phyloP scores from a whole-genome alignment of 805 yeast species.

The Torulaspora delbrueckii region DNA sequence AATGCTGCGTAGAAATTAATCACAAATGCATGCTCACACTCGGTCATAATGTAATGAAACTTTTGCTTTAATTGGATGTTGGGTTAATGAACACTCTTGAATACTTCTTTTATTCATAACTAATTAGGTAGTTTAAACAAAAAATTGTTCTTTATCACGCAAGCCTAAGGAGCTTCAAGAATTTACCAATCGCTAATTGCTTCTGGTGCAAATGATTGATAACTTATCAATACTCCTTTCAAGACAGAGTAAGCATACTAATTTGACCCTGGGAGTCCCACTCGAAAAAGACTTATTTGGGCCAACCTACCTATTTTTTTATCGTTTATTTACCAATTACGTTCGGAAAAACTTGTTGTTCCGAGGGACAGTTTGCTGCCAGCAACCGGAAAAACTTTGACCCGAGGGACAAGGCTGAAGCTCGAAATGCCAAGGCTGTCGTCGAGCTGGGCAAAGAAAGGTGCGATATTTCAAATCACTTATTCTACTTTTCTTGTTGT shows the following conservation, averaged over 20 bases:
- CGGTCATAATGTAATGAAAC: background rate
- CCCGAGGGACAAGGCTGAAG: slow-evolving; percentile 1
- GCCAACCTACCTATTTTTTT: background rate
- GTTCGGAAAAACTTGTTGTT: slow-evolving; percentile 1
- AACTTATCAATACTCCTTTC: too few relatives aligned
- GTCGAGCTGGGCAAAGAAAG: background rate
- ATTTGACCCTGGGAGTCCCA: too few relatives aligned
- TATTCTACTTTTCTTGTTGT: too few relatives aligned
- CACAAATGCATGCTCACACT: background rate
- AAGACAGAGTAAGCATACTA: too few relatives aligned
- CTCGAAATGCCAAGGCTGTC: background rate
- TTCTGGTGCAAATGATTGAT: too few relatives aligned
- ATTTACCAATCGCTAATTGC: too few relatives aligned
- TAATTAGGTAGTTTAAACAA: too few relatives aligned
- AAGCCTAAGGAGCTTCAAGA: too few relatives aligned
- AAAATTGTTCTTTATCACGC: too few relatives aligned
- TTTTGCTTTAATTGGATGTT: background rate
- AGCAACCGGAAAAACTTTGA: slow-evolving; percentile 6
- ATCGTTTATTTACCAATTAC: background rate
- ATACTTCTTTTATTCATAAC: too few relatives aligned
- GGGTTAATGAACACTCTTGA: too few relatives aligned
- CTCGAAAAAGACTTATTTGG: too few relatives aligned
- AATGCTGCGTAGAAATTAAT: slow-evolving; percentile 7
- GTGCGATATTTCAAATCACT: background rate
- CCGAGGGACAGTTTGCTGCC: background rate